Evolutionary conservation across 352 stramenopile species (phyloP).

Genomic region (Phytophthora syringae): DNA sequence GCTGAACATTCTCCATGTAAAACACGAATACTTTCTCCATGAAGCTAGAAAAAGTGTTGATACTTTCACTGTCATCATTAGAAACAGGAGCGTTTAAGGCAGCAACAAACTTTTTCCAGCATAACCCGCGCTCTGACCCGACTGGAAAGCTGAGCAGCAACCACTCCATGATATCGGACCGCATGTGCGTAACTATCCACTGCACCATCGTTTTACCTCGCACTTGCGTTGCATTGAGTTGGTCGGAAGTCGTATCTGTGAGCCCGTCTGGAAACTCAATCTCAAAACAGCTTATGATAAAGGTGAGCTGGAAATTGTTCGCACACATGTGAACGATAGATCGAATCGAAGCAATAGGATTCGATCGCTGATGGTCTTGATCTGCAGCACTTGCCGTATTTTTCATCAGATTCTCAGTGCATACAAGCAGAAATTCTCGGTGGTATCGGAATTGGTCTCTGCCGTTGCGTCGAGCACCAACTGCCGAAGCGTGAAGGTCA

Average conservation of each 20-base stretch:
- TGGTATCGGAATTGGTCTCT: constrained; percentile 7
- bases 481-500: constrained; percentile 10
- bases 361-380: not conserved
- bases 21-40: constrained; percentile 14
- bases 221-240: constrained; percentile 19
- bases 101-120: constrained; percentile 24
- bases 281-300: constrained; percentile 20
- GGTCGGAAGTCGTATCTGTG: not conserved
- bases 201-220: constrained; percentile 31
- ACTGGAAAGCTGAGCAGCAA: constrained; percentile 6
- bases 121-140: constrained; percentile 18
- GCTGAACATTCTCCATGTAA: constrained; percentile 12
- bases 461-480: not conserved
- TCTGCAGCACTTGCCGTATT: not conserved
- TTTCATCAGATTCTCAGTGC: constrained; percentile 30
- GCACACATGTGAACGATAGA: constrained; percentile 38
- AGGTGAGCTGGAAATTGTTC: constrained; percentile 28
- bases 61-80: not conserved
- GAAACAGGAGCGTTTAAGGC: not conserved
- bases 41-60: not conserved
- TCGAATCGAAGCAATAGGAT: constrained; percentile 3
- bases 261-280: not conserved
- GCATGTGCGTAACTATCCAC: constrained; percentile 36
- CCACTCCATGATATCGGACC: constrained; percentile 31
- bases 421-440: constrained; percentile 27